Evolutionary conservation across 2,329 filamentous ascomycete genomes (phyloP), one percentile per base, ranked within the genome.

Genomic region (Colletotrichum simmondsii): DNA sequence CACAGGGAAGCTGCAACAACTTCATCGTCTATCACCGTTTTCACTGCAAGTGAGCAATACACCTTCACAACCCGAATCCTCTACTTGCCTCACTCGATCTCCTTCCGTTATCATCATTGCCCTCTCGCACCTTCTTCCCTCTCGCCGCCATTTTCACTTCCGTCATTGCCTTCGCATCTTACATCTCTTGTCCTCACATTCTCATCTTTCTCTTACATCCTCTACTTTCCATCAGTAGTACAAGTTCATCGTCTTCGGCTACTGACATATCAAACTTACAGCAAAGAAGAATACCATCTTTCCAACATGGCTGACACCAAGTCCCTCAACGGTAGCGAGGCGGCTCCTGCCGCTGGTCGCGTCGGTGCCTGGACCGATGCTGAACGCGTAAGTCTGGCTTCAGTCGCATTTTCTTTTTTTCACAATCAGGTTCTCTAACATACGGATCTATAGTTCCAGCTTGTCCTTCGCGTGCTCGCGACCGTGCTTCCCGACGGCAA

Each of bases 401-500:
- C 30, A 16, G 19, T 37, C 19, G 4, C 2, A 16, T n/a, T 3
- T 7, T 42, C 8, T 24, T 61, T 12, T 5, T 5, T 24, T 22
- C 5, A 28, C 22, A n/a, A n/a, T 37, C 16, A 19, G 14, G 3
- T 32, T 12, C 12, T 35, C 35, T 67, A 12, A 64, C 4, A 28
- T 14, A 14, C 26, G 3, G 16, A 4, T 32, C 22, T 26, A 8
- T 14, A 84, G 83, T 77, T 76, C 10, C 79, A 84, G 37, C 77
- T 85, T 7, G 76, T 84, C 4, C 73, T 84, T 2, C 81, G 81
- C 7, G 77, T 85, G 66, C 76, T 85, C 19, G 75, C 77, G 3
- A 81, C 82, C 60, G 64, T 81, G 28, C 80, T 79, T 56, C 76
- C 79, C 0, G 79, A 69, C 3, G 72, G 80, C 3, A 79, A 77